Conservation (phyloP, 768 basidiomycete genomes). For the Suillus hirtellus region DNA sequence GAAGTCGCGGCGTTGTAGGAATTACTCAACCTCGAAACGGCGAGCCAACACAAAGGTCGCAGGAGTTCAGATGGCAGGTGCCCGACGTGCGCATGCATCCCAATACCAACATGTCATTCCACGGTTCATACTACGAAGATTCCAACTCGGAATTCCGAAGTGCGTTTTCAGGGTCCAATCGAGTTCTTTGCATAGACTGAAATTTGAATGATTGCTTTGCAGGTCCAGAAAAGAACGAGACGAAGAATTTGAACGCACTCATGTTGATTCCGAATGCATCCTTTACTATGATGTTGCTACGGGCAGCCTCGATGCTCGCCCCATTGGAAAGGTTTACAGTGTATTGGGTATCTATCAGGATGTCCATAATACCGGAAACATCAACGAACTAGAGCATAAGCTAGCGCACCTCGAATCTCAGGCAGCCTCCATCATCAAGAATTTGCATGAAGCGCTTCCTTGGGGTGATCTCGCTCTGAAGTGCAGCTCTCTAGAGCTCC, state of each 20-base stretch:
- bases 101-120: slow-evolving; percentile 17
- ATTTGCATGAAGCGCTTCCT: slow-evolving; percentile 13
- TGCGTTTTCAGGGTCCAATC: neutral
- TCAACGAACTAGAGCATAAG: slow-evolving; percentile 31
- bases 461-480: slow-evolving; percentile 20
- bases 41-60: neutral
- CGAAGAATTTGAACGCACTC: slow-evolving; percentile 4
- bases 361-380: slow-evolving; percentile 19
- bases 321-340: slow-evolving; percentile 15
- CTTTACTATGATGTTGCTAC: slow-evolving; percentile 15
- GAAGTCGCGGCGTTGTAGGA: neutral
- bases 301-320: slow-evolving; percentile 12
- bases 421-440: slow-evolving; percentile 25
- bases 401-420: slow-evolving; percentile 30
- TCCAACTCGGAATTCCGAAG: slow-evolving; percentile 9
- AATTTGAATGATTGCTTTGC: neutral
- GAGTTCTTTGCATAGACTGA: neutral
- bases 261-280: slow-evolving; percentile 6
- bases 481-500: slow-evolving; percentile 27
- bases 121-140: slow-evolving; percentile 13
- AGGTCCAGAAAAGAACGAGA: slow-evolving; percentile 13
- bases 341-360: slow-evolving; percentile 30
- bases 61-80: too few species aligned
- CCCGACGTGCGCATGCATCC: neutral
- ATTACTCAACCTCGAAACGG: neutral